Base-by-base conservation (phyloP, 768 basidiomycete genomes). In the Boletus reticulatus region DNA sequence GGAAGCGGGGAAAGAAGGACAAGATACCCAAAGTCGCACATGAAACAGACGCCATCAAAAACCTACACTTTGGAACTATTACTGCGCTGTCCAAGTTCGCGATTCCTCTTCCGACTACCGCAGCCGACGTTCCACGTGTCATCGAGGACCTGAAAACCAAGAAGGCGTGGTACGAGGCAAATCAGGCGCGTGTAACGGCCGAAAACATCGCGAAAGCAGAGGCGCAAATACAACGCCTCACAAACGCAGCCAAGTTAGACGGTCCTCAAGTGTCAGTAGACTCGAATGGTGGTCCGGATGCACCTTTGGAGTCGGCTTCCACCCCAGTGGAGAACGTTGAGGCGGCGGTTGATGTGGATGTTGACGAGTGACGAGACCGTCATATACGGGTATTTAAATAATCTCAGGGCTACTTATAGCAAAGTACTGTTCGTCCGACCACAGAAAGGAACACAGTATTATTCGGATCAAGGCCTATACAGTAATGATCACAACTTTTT, bases 101-200 rank as follows among this genome's bases (percentile, higher is more conserved):
- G 34, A 98, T 99, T 65, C 87, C 94, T 24, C 91, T 94, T 24
- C 97, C 97, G 0, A 78, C 84, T 17, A 87, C 87, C 12, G 71
- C 80, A 41, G 75, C 79, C 6, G 95, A 99, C 60, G 80, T 94
- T 34, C 81, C 86, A 51, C 89, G 92, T 50, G 84, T 93, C 45
- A 78, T 98, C 53, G 89, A 92, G 66, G 92, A 97, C 69, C 80
- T 99, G 55, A 89, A 89, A 72, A 91, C 84, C 48, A 99, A 98
- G 81, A 94, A 94, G 76, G 80, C 86, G 22, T 98, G 94, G 94
- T 97, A 85, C 66, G 85, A 89, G 70, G 95, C 91, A 32, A 98
- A 98, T 75, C 94, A 95, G 72, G 83, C 81, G 27, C 84, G 84
- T 22, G 83, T 81, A 59, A 93, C 92, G 3, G 80, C 83, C 6